Percentiles rank a stretch among this genome's conserved stretches.
Conservation (phyloP, 1,284 basidiomycete species). For the Agroathelia rolfsii region DNA sequence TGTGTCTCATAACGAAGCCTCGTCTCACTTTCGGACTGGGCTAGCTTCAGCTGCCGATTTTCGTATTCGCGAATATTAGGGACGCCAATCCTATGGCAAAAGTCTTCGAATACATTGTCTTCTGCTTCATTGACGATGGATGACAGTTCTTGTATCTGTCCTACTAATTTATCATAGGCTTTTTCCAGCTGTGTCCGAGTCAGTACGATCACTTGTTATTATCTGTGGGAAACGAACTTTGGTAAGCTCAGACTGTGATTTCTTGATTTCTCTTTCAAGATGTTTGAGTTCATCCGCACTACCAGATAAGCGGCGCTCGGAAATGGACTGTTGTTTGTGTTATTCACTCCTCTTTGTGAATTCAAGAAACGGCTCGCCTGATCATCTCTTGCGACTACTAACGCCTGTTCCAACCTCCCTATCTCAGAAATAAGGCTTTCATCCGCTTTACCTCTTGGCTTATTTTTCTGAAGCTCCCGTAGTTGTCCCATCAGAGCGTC, state of each 20-base stretch:
- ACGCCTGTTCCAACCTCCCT: constrained; percentile 67
- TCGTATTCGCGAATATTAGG: constrained; percentile 90
- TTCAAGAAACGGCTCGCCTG: constrained; percentile 38
- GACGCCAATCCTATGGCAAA: constrained; percentile 79
- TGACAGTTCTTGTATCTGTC: constrained; percentile 49
- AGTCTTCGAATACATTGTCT: constrained; percentile 69
- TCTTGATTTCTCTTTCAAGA: constrained; percentile 61
- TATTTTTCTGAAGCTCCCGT: constrained; percentile 72
- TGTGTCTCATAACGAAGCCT: constrained; percentile 81
- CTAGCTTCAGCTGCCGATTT: constrained; percentile 81
- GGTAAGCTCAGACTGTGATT: constrained; percentile 54
- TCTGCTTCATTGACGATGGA: constrained; percentile 67
- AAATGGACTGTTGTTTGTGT: constrained; percentile 4
- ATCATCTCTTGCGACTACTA: constrained; percentile 73
- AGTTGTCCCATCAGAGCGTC: constrained; percentile 76
- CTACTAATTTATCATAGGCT: constrained; percentile 41
- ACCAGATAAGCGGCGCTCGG: constrained; percentile 61
- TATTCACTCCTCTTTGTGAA: constrained; percentile 6
- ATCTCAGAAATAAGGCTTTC: constrained; percentile 74
- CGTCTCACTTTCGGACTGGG: constrained; percentile 81
- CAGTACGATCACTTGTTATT: neutral
- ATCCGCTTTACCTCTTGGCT: constrained; percentile 75
- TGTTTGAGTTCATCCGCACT: constrained; percentile 75
- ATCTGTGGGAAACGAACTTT: constrained; percentile 32
- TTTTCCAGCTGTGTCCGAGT: constrained; percentile 35